Conservation (phyloP, 495 filamentous ascomycete species). For the Chaetomium fimeti region DNA sequence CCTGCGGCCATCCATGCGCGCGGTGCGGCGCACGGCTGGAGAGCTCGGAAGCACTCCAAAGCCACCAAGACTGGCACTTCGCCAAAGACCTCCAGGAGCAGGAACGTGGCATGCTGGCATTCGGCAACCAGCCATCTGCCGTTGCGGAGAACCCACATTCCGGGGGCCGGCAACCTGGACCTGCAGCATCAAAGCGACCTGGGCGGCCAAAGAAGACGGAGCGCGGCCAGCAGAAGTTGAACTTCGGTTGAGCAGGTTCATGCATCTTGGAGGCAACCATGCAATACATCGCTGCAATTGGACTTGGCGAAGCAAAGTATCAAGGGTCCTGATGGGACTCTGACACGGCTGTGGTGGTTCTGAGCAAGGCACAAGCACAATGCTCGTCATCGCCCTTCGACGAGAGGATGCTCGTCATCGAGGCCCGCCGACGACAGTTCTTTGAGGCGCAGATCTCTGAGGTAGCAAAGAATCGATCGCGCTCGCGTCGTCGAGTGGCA, state of each 20-base stretch:
- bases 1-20: slow-evolving; percentile 58
- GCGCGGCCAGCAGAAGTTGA: slow-evolving; percentile 72
- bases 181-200: slow-evolving; percentile 32
- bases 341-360: background rate
- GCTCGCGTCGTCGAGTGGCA: background rate
- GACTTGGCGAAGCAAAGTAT: background rate
- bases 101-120: slow-evolving; percentile 48
- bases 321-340: background rate
- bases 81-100: slow-evolving; percentile 76
- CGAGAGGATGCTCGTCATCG: background rate
- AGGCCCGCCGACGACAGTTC: background rate
- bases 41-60: slow-evolving; percentile 57
- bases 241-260: slow-evolving; percentile 57
- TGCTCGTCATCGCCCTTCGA: background rate
- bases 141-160: slow-evolving; percentile 27
- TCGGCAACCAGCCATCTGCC: slow-evolving; percentile 39
- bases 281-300: slow-evolving; percentile 19
- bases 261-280: slow-evolving; percentile 23
- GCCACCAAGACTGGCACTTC: slow-evolving; percentile 95
- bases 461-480: background rate
- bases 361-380: background rate
- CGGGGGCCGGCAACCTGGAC: slow-evolving; percentile 35
- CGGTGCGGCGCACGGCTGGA: slow-evolving; percentile 62
- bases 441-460: background rate
- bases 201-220: slow-evolving; percentile 56